Evolutionary conservation across 2,329 filamentous ascomycete species (phyloP), one percentile per base, ranked within the genome.

Genomic region (Colletotrichum sp.): DNA sequence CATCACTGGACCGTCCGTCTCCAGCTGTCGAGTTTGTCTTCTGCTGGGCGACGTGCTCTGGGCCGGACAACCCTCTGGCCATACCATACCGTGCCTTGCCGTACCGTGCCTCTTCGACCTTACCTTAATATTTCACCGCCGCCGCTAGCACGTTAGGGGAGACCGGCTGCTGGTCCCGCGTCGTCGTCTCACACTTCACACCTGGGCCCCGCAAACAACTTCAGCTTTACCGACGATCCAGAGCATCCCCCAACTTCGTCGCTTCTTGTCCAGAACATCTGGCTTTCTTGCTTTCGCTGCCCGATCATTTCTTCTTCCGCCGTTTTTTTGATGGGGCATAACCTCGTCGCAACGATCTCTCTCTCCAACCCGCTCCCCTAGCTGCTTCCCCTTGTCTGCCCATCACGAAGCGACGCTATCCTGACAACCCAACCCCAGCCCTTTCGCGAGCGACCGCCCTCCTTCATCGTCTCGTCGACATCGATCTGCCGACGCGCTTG

Each of bases 201-300:
- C 68, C 76, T 71, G 60, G 75, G 76, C 76, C 76, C 76, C 76
- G 76, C 76, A 78, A 77, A 76, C 76, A 77, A 78, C 71, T 72
- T 71, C 76, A 74, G 74, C 66, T 75, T 75, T 71, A 77, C 64
- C 76, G 71, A 68, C 75, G 71, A 78, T 72, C 72, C 76, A 76
- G 43, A 73, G 58, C 52, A 70, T 34, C 58, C 65, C 64, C 32
- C 64, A 69, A 69, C 58, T 56, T 64, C 65, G 55, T 75, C 64
- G 55, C 73, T 58, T 34, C 58, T 73, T 36, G 43, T 64, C 61
- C 32, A 62, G 70, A 68, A 16, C 48, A 52, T 73, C 70, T 76
- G 73, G 58, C 65, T 34, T 66, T 69, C 65, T 73, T 70, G 30
- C 43, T 55, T 73, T 76, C 70, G 65, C 70, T 73, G 65, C 65